Evolutionary conservation across 345 rosid species (phyloP), one percentile per base, ranked within the genome.

Genomic region (Cardamine occulta): DNA sequence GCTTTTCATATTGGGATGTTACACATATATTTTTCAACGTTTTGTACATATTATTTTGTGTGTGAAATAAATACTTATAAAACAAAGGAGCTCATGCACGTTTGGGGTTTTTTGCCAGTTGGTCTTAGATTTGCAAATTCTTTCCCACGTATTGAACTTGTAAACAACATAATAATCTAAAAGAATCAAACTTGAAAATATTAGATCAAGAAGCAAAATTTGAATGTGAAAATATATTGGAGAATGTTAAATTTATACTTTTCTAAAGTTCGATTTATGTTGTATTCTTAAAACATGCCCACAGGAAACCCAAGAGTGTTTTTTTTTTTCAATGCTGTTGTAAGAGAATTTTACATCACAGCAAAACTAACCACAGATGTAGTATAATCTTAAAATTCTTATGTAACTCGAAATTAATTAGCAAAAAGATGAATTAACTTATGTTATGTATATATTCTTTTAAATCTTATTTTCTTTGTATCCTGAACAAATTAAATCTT

Each of bases 1-100:
- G 77, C 81, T 72, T 77, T 77, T 65, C 73, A 72, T 70, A 70
- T 65, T 57, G 42, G 29, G 58, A 63, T 77, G 39, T 17, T 70
- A 15, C 21, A 35, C 19, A 56, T 44, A 64, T 44, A 45, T 32
- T 44, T 44, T 55, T 35, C 72, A 58, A 49, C 73, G 65, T 63
- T 55, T 49, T 39, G 7, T 75, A 51, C 23, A 51, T 7, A 40
- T 47, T 69, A 1, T 63, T 54, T 40, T 62, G 31, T 42, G 19
- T 10, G n/a, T 47, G 29, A 39, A 40, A 7, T 21, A 58, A 17
- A 8, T 60, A 19, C 18, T 40, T 51, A 44, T 17, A 15, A 54
- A 51, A 68, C 48, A 62, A 34, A 21, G 23, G 40, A 60, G 24
- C 32, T 54, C 80, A 76, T 70, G 75, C 74, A 75, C 48, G 74